Evolutionary conservation across 768 basidiomycete species (phyloP).

Genomic region (Hygrocybe coccinea): DNA sequence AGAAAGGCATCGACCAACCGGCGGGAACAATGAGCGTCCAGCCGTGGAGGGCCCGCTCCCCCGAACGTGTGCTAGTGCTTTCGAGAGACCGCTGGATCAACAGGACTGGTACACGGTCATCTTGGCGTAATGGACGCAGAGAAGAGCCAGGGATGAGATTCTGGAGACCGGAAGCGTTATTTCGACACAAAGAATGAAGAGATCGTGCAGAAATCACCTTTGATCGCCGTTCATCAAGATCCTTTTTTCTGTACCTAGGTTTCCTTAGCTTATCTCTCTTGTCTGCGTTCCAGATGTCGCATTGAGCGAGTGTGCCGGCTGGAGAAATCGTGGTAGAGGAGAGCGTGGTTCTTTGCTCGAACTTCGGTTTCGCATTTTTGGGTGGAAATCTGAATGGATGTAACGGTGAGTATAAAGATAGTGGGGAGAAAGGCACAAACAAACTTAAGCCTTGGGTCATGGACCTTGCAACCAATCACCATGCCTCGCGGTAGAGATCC

Average conservation of each 20-base stretch:
- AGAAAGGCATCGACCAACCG: conserved; percentile 90
- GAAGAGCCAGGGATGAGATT: conserved; percentile 72
- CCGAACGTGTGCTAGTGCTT: conserved; percentile 21
- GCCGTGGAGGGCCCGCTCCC: conserved; percentile 58
- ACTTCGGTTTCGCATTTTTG: conserved; percentile 53
- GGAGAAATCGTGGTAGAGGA: conserved; percentile 45
- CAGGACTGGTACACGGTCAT: conserved; percentile 79
- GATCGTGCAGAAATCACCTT: conserved; percentile 42
- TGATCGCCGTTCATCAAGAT: conserved; percentile 77
- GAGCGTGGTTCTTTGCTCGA: conserved; percentile 20
- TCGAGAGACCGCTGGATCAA: conserved; percentile 77
- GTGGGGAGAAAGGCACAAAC: conserved; percentile 15
- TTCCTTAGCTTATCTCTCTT: conserved; percentile 48
- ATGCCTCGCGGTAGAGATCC: conserved; percentile 68
- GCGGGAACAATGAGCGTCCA: conserved; percentile 84
- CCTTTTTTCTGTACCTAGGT: conserved; percentile 74
- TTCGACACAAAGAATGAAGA: neutral
- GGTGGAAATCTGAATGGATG: conserved; percentile 67
- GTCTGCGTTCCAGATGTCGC: conserved; percentile 69
- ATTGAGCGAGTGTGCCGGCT: conserved; percentile 52
- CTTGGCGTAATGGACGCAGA: conserved; percentile 62
- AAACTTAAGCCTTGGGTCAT: conserved; percentile 85
- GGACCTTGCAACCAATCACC: conserved; percentile 70
- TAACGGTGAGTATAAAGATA: conserved; percentile 4
- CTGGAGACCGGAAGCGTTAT: conserved; percentile 32